phyloP scores from a whole-genome alignment of 1,139 yeast species.

The Sugiyamaella neomexicana region DNA sequence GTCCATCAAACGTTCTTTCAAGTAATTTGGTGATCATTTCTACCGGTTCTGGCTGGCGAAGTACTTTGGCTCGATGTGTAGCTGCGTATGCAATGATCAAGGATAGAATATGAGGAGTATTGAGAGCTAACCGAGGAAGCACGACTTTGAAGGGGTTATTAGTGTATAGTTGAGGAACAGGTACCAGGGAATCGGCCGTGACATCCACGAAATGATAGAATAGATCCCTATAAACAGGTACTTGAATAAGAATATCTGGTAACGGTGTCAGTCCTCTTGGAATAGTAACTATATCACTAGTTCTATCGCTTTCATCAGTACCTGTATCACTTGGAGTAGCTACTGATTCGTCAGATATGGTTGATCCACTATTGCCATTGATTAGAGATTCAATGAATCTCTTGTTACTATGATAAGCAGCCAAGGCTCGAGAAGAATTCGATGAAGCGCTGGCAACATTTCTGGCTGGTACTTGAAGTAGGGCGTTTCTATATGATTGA shows the following conservation, averaged over 20 bases:
- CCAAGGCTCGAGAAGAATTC: conserved; percentile 1
- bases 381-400: conserved; percentile 7
- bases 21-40: conserved; percentile 53
- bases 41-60: conserved; percentile 44
- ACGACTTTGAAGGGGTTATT: conserved; percentile 68
- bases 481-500: conserved; percentile 23
- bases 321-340: conserved; percentile 18
- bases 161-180: conserved; percentile 59
- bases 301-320: conserved; percentile 16
- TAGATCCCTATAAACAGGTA: conserved; percentile 58
- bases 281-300: conserved; percentile 31
- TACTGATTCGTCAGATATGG: conserved; percentile 12
- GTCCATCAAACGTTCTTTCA: conserved; percentile 57
- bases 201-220: conserved; percentile 65
- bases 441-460: conserved; percentile 8
- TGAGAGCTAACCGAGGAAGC: conserved; percentile 69
- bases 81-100: conserved; percentile 69
- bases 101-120: conserved; percentile 54
- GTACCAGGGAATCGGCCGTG: conserved; percentile 64
- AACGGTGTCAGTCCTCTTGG: conserved; percentile 56
- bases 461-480: conserved; percentile 27
- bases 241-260: conserved; percentile 58
- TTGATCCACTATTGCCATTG: conserved; percentile 11
- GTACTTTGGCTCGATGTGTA: conserved; percentile 44
- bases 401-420: conserved; percentile 9